These are phyloP conservation scores for Fusarium tuaranense DNA, from an alignment of 2,329 filamentous ascomycete species.

Conservation along the genomic window DNA sequence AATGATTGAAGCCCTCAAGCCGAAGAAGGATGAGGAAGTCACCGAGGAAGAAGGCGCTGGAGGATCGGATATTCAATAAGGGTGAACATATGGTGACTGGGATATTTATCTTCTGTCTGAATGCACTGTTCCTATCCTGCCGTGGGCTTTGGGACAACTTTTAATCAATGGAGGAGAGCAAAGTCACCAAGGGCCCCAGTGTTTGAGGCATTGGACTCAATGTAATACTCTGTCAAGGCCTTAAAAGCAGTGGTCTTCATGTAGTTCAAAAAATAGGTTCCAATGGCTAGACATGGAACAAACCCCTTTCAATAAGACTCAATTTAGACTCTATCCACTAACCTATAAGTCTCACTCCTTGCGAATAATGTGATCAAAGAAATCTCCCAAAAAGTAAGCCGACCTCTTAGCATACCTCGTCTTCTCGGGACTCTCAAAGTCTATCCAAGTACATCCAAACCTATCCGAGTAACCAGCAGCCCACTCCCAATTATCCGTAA, in stretches of 20 bases:
- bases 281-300: not conserved
- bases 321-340: not conserved
- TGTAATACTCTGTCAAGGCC: not conserved
- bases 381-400: constrained; percentile 37
- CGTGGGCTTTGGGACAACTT: not conserved
- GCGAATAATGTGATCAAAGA: constrained; percentile 30
- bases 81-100: not conserved
- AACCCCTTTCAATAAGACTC: not conserved
- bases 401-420: constrained; percentile 39
- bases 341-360: constrained; percentile 4
- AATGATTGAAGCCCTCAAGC: not conserved
- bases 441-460: constrained; percentile 56
- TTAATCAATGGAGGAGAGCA: not conserved
- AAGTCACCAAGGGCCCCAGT: not conserved
- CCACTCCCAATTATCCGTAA: constrained; percentile 59
- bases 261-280: not conserved
- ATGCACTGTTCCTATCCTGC: not conserved
- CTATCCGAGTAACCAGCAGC: constrained; percentile 54
- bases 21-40: not conserved
- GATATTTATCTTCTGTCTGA: not conserved
- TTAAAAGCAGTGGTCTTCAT: not conserved
- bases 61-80: not conserved
- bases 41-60: too few species aligned
- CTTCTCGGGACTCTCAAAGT: constrained; percentile 44
- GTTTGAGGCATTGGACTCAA: not conserved